Percentiles rank a stretch among this genome's conserved stretches.
Evolutionary conservation across 2,329 filamentous ascomycete genomes (phyloP).

Genomic region (Fusarium secorum): DNA sequence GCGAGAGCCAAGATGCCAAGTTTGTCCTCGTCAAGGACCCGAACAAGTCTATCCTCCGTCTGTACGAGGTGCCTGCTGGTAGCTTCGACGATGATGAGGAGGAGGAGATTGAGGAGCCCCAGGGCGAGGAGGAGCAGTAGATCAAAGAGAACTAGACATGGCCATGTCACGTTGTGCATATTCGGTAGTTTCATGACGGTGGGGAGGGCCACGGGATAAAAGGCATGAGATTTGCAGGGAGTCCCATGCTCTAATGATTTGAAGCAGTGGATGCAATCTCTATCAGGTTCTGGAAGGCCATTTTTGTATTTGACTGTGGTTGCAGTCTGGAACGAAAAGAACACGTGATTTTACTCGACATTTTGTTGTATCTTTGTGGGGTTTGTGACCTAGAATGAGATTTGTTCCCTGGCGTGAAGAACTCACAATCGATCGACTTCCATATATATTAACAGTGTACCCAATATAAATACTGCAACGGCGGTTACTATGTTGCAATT

Average conservation of each 20-base stretch:
- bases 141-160: slow-evolving; percentile 10
- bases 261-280: slow-evolving; percentile 40
- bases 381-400: background rate
- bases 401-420: background rate
- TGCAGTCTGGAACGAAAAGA: slow-evolving; percentile 39
- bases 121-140: slow-evolving; percentile 38
- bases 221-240: slow-evolving; percentile 32
- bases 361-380: background rate
- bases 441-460: too few species aligned
- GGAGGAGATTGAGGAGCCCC: slow-evolving; percentile 58
- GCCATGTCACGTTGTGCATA: slow-evolving; percentile 7
- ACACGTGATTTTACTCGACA: slow-evolving; percentile 35
- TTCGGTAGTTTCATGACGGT: slow-evolving; percentile 22
- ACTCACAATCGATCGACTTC: background rate
- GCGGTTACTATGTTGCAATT: background rate
- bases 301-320: slow-evolving; percentile 19
- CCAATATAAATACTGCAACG: background rate
- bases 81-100: slow-evolving; percentile 93
- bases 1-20: slow-evolving; percentile 80
- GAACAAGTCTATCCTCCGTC: slow-evolving; percentile 92
- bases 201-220: slow-evolving; percentile 14
- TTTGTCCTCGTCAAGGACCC: slow-evolving; percentile 88
- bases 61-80: slow-evolving; percentile 88
- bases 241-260: slow-evolving; percentile 43
- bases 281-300: slow-evolving; percentile 19